Evolutionary conservation across 352 stramenopile genomes (phyloP), one percentile per base, ranked within the genome.

Genomic region (Globisporangium orthogonon): DNA sequence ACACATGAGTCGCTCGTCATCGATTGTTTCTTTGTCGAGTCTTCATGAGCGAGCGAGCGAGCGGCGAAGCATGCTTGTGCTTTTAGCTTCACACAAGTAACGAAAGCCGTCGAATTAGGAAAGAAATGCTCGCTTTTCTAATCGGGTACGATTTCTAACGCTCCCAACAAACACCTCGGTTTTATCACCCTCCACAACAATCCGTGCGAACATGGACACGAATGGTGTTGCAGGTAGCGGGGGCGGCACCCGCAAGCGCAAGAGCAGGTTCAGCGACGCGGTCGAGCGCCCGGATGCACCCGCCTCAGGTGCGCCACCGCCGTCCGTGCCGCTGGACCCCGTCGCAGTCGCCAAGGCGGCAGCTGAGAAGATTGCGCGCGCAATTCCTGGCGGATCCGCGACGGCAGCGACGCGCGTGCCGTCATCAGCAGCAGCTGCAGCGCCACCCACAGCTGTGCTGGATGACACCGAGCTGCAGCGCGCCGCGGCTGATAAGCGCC

Each of bases 231-330:
- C 4, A 4, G 49, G 15, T 2, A 31, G 40, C 3, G 17, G 17
- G 6, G 31, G 15, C 53, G 54, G 59, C 48, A 62, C 68, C 30
- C 82, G 82, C 51, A 94, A 92, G 73, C 82, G 82, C 61, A 87
- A 88, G 73, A 90, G 80, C 70, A 76, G 84, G 43, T 94, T 94
- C 63, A 92, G 82, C 66, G 84, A 94, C 53, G 70, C 71, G 6
- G 69, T 73, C 39, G 59, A 52, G 35, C 33, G 52, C 23, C 28
- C 49, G 4, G 54, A 67, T 14, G 44, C 48, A 49, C 53, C 60
- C 23, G 45, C 44, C 37, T 40, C 52, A 7, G 33, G 50, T 2
- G 44, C 30, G 2, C 50, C 50, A 7, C 18, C 44, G 14, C 35
- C 31, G 39, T n/a, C n/a, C n/a, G n/a, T n/a, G n/a, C 30, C 56